These are phyloP conservation scores for Exophiala bonariae DNA, from an alignment of 2,329 filamentous ascomycete species.

Conservation along the genomic window DNA sequence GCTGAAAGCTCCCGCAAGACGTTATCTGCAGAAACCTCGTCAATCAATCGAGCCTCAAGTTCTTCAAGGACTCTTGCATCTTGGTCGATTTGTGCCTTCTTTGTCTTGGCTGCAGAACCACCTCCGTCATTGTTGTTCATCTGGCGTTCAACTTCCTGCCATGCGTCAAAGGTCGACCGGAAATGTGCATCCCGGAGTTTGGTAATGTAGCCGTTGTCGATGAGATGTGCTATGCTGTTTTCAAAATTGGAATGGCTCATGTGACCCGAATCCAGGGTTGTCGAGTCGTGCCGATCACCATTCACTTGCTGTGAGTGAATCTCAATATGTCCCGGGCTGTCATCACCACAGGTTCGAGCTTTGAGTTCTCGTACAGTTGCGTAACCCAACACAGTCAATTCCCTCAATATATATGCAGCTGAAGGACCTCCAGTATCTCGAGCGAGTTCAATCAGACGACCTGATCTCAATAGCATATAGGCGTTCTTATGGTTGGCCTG, in stretches of 20 bases:
- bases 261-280: too few relatives aligned
- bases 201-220: constrained; percentile 16
- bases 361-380: constrained; percentile 56
- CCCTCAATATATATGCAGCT: constrained; percentile 72
- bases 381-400: constrained; percentile 75
- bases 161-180: constrained; percentile 57
- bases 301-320: too few relatives aligned
- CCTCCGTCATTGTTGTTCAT: constrained; percentile 55
- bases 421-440: constrained; percentile 72
- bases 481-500: constrained; percentile 78
- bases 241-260: constrained; percentile 3
- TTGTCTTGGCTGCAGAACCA: constrained; percentile 52
- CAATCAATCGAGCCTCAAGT: constrained; percentile 45
- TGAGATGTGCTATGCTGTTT: constrained; percentile 8
- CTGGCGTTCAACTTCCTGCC: constrained; percentile 60
- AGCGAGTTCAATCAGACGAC: constrained; percentile 76
- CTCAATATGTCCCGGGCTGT: neutral
- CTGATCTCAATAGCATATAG: constrained; percentile 78
- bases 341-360: constrained; percentile 18
- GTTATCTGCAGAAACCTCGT: constrained; percentile 6
- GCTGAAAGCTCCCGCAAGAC: constrained; percentile 11
- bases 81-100: constrained; percentile 66
- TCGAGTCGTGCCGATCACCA: too few relatives aligned
- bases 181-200: constrained; percentile 41
- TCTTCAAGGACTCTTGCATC: constrained; percentile 58